phyloP scores from a whole-genome alignment of 441 rosid species.

The Adansonia rubrostipa region DNA sequence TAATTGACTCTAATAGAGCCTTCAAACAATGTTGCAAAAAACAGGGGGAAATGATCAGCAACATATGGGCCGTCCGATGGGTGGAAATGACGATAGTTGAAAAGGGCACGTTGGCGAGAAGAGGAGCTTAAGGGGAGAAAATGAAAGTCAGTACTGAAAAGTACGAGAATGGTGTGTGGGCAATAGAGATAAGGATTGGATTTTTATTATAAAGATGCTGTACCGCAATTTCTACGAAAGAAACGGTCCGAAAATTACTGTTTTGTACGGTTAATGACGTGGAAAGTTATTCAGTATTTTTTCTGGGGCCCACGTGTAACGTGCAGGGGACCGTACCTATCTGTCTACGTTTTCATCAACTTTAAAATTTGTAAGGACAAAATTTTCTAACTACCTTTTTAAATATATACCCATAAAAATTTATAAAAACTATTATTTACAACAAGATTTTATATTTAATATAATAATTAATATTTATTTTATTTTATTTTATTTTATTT shows the following conservation, averaged over 20 bases:
- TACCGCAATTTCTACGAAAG: constrained; percentile 17
- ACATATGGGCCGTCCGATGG: neutral
- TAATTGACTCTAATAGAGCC: neutral
- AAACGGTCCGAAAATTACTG: neutral
- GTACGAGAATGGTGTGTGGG: constrained; percentile 36
- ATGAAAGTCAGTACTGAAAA: constrained; percentile 5
- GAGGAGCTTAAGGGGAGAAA: neutral
- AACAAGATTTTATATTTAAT: too few species aligned
- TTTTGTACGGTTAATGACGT: constrained; percentile 22
- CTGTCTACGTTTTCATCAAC: neutral
- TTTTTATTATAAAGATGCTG: neutral
- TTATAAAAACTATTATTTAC: too few species aligned
- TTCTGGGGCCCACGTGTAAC: neutral
- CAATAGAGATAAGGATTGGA: neutral
- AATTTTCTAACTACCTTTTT: too few species aligned
- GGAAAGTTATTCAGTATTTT: neutral
- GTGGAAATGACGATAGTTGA: neutral
- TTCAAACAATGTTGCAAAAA: neutral
- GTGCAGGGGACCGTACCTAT: constrained; percentile 23
- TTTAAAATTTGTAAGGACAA: neutral
- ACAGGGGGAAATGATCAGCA: neutral
- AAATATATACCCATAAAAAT: too few species aligned
- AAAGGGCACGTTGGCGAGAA: constrained; percentile 24
- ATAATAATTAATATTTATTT: too few species aligned
- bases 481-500: too few species aligned